Base-by-base conservation (phyloP, 2,329 filamentous ascomycete genomes). In the Seiridium unicorne region DNA sequence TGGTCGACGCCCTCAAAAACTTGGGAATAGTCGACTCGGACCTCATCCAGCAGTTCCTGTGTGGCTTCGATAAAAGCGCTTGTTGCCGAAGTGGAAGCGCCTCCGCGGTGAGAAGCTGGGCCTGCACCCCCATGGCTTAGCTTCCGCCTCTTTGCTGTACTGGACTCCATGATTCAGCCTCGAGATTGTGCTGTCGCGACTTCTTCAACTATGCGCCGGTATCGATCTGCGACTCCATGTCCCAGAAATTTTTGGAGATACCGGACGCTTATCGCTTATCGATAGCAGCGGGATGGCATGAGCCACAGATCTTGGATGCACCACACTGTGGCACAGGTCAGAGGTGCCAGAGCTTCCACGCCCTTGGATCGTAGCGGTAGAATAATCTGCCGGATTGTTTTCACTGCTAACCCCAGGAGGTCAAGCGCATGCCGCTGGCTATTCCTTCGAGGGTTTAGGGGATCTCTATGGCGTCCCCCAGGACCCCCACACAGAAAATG, bases 31-130 rank as follows among this genome's bases (percentile, higher is more conserved):
- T 86, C 80, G 31, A 85, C 69, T 59, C 77, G 80, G 60, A 81
- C 78, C 62, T 86, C 81, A 60, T 79, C 80, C 61, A 88, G 69
- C 18, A 88, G 75, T 70, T 88, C 84, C 51, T 86, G 82, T 3
- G 84, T 84, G 72, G 87, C 82, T 55, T 88, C 71, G 53, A 85
- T 76, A 64, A 87, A 87, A 40, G 83, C 80, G 69, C 81, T 84
- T 13, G 82, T 77, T 38, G 79, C 76, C 49, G 81, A 68, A 26
- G 74, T 73, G 44, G 77, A 71, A 3, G 78, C 69, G 59, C 69
- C 74, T 40, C 70, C 72, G 53, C 74, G 72, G 62, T 79, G 74
- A 56, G 81, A 77, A 61, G 77, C 71, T 54, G 77, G 63, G 0
- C 63, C 67, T 38, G 63, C 66, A 11, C 55, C 46, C 10, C 38